Evolutionary conservation across 768 basidiomycete species (phyloP), one percentile per base, ranked within the genome.

Genomic region (Pisolithus sp.): DNA sequence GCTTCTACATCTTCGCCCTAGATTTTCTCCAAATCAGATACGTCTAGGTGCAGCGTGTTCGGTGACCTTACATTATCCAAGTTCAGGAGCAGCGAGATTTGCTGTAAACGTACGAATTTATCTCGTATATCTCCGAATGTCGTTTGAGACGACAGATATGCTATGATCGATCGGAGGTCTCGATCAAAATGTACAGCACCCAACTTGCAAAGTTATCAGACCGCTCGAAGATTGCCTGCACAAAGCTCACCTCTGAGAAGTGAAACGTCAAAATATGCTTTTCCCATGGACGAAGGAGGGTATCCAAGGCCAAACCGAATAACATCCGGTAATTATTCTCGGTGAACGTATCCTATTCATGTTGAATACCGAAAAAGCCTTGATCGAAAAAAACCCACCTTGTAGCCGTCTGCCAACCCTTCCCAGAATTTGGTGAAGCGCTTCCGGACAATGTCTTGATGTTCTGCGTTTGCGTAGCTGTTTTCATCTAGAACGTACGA

Each of bases 101-200:
- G 96, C 63, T 96, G 93, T 54, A 99, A 67, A 23, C 96, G 77
- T 21, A 85, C 71, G 62, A 98, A 96, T 68, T 94, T 95, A 59
- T 96, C 94, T 59, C 96, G 74, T 17, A 88, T 82, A 51, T 94
- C 92, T 8, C 93, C 92, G 67, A 92, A 93, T 5, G 81, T 76
- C 5, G 90, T 93, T 64, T 96, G 96, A 2, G 89, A 83, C 1
- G 89, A 84, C 12, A 99, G 78, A 68, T 87, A 93, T 2, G 85
- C 75, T 21, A 81, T 83, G 56, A 97, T 80, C 4, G 90, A 80
- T 23, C 95, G 80, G 42, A 98, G 72, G 66, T 99, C 95, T 17
- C 87, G 81, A 62, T 99, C 96, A 64, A 96, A 94, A 15, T 93
- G 86, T 53, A 99, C 86, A 4, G 93, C 95, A 23, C 96, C 96